A percentile compares a stretch with the other conserved stretches of the same genome.
phyloP scores from a whole-genome alignment of 495 filamentous ascomycete genomes.

The Immersiella caudata region DNA sequence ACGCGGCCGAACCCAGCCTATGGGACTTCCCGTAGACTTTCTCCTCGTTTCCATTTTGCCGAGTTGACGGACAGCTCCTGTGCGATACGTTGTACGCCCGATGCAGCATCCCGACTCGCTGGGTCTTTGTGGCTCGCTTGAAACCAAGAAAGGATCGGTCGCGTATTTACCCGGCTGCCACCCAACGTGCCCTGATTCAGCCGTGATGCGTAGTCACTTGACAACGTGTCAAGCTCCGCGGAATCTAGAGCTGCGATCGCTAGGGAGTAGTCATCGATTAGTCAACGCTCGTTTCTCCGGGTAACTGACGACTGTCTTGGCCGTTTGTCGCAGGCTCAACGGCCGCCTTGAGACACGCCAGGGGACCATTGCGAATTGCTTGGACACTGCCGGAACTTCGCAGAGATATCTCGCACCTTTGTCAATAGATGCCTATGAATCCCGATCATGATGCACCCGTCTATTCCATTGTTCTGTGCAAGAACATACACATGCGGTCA shows the following conservation, averaged over 20 bases:
- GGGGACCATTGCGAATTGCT: too few species aligned
- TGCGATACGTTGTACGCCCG: background rate
- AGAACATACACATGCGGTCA: too few species aligned
- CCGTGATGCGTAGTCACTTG: constrained; percentile 6
- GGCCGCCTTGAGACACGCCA: too few species aligned
- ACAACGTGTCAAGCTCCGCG: background rate
- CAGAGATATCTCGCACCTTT: too few species aligned
- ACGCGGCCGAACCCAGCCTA: constrained; percentile 19
- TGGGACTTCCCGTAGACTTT: constrained; percentile 5
- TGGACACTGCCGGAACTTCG: too few species aligned
- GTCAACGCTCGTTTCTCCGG: background rate
- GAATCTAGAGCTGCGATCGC: background rate
- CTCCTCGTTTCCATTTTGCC: constrained; percentile 9
- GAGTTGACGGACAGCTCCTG: background rate
- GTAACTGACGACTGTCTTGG: too few species aligned
- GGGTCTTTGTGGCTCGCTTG: constrained; percentile 1
- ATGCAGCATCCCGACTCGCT: constrained; percentile 6
- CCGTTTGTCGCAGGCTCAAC: too few species aligned
- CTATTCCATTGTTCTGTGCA: too few species aligned
- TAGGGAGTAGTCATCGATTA: background rate
- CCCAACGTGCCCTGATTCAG: background rate
- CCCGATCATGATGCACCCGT: too few species aligned
- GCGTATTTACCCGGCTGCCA: constrained; percentile 2
- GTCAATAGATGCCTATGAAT: too few species aligned
- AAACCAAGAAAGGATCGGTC: background rate